phyloP scores from a whole-genome alignment of 2,329 filamentous ascomycete species.

The Aspergillus ochraceus region DNA sequence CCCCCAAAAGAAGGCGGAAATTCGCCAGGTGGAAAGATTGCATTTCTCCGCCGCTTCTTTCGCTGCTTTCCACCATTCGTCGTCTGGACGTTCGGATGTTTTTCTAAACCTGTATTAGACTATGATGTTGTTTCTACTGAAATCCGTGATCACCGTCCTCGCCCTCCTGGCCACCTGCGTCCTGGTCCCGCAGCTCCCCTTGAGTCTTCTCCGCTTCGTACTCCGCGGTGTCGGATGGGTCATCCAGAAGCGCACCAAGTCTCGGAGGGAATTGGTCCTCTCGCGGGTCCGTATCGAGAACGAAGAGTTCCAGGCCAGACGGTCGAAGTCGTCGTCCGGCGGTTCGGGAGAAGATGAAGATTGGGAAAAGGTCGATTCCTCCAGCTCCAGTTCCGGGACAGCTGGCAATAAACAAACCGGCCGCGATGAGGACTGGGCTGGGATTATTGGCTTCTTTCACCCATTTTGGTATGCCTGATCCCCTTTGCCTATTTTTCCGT shows the following conservation, averaged over 20 bases:
- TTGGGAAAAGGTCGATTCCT: constrained; percentile 68
- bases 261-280: constrained; percentile 58
- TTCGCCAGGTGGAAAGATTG: constrained; percentile 1
- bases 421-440: constrained; percentile 66
- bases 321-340: constrained; percentile 23
- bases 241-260: constrained; percentile 63
- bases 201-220: constrained; percentile 32
- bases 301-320: constrained; percentile 32
- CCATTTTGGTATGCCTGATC: constrained; percentile 75
- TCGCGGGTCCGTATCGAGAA: constrained; percentile 48
- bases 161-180: constrained; percentile 34
- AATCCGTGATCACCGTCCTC: constrained; percentile 32
- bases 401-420: constrained; percentile 39
- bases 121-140: constrained; percentile 37
- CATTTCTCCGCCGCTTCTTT: neutral
- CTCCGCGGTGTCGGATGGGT: constrained; percentile 58
- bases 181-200: constrained; percentile 36
- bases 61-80: neutral
- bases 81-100: neutral
- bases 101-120: neutral
- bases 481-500: neutral
- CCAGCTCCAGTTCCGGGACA: constrained; percentile 48
- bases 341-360: constrained; percentile 57
- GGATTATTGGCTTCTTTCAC: constrained; percentile 94
- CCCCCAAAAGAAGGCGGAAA: neutral